Base-by-base conservation (phyloP, 2,329 filamentous ascomycete species). In the Aspergillus sp. region DNA sequence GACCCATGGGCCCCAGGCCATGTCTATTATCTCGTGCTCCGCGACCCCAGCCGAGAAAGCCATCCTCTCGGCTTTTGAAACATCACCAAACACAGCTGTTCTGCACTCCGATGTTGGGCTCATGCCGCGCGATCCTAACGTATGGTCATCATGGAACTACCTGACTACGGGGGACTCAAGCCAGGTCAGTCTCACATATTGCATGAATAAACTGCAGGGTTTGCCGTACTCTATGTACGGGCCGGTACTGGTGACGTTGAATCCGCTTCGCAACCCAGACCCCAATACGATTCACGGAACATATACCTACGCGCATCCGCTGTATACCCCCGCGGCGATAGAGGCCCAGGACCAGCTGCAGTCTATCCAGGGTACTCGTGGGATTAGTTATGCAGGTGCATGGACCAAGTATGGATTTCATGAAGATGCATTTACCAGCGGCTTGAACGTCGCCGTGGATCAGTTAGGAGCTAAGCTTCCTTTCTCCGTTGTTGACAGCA, bases 331-430 rank as follows among this genome's bases (percentile, higher is more conserved):
- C 4, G 49, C 13, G n/a, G 49, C 43, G n/a, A 31, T 51, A 2
- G 17, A 41, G 21, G 49, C 49, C 21, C 49, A 51, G 43, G 29
- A 23, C 2, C 16, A 38, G 43, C 32, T 51, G 6, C 49, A 20
- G 1, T 25, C 1, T 2, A 51, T 51, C n/a, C 49, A 51, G 34
- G 49, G 49, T 9, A 51, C 34, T 3, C 14, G 49, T 10, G 49
- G 49, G 0, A 46, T 51, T 4, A 51, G 49, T 19, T 51, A 51
- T 20, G 49, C 23, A 5, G 49, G 49, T 4, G 49, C 49, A 10
- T 51, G 49, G 49, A 51, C 49, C 3, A 51, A 32, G 49, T 51
- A 51, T n/a, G 49, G 49, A 21, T 51, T 51, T 16, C 49, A 51
- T 23, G 49, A 51, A 29, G 49, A 51, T 46, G 49, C 49, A 4